Evolutionary conservation across 2,329 filamentous ascomycete genomes (phyloP), one percentile per base, ranked within the genome.

Genomic region (Ascochyta viciae-villosae): DNA sequence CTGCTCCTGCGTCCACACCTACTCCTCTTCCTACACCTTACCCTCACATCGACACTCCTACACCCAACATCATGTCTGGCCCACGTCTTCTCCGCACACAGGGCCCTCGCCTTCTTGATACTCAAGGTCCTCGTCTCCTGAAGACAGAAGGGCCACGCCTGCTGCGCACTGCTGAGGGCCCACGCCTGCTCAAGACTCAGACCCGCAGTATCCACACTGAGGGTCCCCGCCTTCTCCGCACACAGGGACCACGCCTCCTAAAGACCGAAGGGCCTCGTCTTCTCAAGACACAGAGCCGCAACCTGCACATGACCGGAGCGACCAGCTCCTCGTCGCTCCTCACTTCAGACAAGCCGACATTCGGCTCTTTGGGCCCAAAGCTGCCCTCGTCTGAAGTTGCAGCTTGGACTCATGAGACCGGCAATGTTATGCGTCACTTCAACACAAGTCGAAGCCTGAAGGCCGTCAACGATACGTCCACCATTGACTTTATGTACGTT

Each of bases 401-500:
- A 38, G 63, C 68, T 19, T 71, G 72, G 44, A 53, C 66, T 43
- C 54, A 66, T 5, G 63, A 71, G 49, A 60, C 69, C 6, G 65
- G 61, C 48, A 69, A 65, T 54, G 62, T 73, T 48, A 63, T 75
- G 74, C 82, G 85, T 52, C 80, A 83, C 68, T 87, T 88, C 81
- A 88, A 88, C 76, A 87, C 85, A 58, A 85, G 81, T 60, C 83
- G 83, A 58, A 74, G 80, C 57, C 75, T 81, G 49, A 86, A 87
- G 70, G 75, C 83, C 26, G 78, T 83, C 60, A 80, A 82, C 50
- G 85, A 88, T 75, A 77, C 74, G 56, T 86, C 84, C 37, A 85
- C 85, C 38, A 84, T 88, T 57, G 86, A 88, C 77, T 87, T 88
- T 67, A 81, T 82, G 64, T 87, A 82, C 76, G 78, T 88, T 63